Conservation (phyloP, 345 rosid species). For the Turritis glabra region DNA sequence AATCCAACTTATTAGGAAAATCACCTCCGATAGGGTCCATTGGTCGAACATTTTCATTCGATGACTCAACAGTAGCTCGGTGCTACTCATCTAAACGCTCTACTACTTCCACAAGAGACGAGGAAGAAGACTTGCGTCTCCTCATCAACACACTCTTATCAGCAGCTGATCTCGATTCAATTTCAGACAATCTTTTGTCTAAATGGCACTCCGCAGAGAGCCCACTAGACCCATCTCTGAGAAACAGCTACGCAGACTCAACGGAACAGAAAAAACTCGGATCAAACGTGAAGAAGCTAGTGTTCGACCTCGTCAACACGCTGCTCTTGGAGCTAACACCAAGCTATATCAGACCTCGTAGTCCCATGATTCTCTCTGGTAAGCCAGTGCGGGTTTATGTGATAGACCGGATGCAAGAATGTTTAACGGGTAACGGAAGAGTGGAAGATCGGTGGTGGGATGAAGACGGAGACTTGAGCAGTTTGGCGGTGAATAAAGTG, state of each 20-base stretch:
- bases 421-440: conserved; percentile 48
- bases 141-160: conserved; percentile 61
- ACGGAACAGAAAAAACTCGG: conserved; percentile 62
- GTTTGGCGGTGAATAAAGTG: conserved; percentile 66
- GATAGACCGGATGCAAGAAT: conserved; percentile 67
- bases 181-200: conserved; percentile 40
- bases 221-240: conserved; percentile 74
- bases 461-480: conserved; percentile 60
- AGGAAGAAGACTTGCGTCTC: conserved; percentile 63
- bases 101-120: conserved; percentile 40
- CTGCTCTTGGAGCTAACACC: conserved; percentile 53
- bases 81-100: conserved; percentile 50
- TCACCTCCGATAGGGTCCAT: conserved; percentile 39
- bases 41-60: conserved; percentile 31
- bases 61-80: conserved; percentile 27
- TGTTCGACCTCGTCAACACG: conserved; percentile 69
- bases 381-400: conserved; percentile 45
- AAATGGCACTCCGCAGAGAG: conserved; percentile 75
- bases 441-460: conserved; percentile 39
- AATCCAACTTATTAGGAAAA: conserved; percentile 52
- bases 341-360: conserved; percentile 37
- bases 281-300: conserved; percentile 57
- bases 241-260: conserved; percentile 51
- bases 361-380: conserved; percentile 6
- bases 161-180: conserved; percentile 50